Percentiles rank a stretch among this genome's conserved stretches.
Evolutionary conservation across 345 rosid species (phyloP).

Genomic region (Rhizophora mangle): DNA sequence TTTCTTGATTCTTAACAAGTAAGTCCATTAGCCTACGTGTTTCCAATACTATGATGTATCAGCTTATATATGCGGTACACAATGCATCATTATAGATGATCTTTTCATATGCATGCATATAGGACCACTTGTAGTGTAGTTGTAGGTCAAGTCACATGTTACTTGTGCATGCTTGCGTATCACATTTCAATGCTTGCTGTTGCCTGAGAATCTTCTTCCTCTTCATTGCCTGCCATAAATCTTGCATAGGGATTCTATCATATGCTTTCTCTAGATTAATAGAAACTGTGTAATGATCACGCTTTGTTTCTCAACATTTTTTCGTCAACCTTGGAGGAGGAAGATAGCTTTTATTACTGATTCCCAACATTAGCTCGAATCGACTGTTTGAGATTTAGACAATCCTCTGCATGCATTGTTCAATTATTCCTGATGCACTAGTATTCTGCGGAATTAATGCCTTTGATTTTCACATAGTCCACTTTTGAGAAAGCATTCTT

Average conservation of each 20-base stretch:
- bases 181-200: background rate
- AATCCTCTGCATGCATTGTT: background rate
- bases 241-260: too few species aligned
- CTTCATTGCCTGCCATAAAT: too few species aligned
- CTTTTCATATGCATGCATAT: background rate
- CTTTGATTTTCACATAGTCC: background rate
- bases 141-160: background rate
- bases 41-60: conserved; percentile 7
- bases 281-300: too few species aligned
- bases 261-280: too few species aligned
- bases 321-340: too few species aligned
- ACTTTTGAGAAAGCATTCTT: background rate
- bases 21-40: conserved; percentile 18
- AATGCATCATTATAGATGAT: background rate
- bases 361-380: too few species aligned
- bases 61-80: conserved; percentile 9
- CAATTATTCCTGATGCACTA: background rate
- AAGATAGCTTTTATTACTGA: too few species aligned
- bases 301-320: too few species aligned
- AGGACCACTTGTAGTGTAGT: conserved; percentile 4
- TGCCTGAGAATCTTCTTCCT: background rate
- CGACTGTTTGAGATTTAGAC: too few species aligned
- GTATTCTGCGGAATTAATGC: background rate
- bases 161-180: background rate
- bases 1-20: conserved; percentile 79